A percentile compares a stretch with the other conserved stretches of the same genome.
Conservation (phyloP, 352 stramenopile genomes). For the Phytophthora tubulina region DNA sequence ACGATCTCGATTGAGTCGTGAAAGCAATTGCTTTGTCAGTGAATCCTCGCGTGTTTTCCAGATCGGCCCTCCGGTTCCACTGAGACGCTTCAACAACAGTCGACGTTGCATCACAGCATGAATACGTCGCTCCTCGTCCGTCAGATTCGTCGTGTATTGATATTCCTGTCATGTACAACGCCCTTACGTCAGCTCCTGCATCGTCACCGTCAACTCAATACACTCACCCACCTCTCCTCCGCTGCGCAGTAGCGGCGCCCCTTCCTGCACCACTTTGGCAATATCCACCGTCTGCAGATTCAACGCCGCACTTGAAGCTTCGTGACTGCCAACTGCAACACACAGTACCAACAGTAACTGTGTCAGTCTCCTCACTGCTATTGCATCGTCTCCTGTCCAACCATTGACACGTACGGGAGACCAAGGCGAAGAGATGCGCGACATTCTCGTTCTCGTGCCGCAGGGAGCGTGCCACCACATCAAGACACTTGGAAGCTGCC, state of each 20-base stretch:
- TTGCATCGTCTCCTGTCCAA: background rate
- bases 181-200: background rate
- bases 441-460: slow-evolving; percentile 38
- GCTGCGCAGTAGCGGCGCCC: slow-evolving; percentile 73
- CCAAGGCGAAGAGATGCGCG: slow-evolving; percentile 51
- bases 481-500: slow-evolving; percentile 70
- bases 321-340: slow-evolving; percentile 56
- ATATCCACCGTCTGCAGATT: slow-evolving; percentile 73
- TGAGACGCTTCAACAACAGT: slow-evolving; percentile 75
- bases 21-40: slow-evolving; percentile 71
- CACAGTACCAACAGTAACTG: background rate
- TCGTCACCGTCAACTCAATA: background rate
- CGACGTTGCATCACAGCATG: slow-evolving; percentile 73
- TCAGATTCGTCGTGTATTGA: slow-evolving; percentile 70
- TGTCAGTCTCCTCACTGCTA: background rate
- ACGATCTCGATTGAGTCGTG: slow-evolving; percentile 73
- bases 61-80: slow-evolving; percentile 51
- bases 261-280: slow-evolving; percentile 60
- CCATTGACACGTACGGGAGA: slow-evolving; percentile 47
- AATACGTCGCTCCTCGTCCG: slow-evolving; percentile 56
- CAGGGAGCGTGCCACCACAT: slow-evolving; percentile 62
- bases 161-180: slow-evolving; percentile 63
- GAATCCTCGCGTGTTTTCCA: slow-evolving; percentile 75
- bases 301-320: slow-evolving; percentile 48
- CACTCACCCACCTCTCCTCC: slow-evolving; percentile 67